These are phyloP conservation scores for Arctium minus DNA, from an alignment of 129 eudicot species.

Conservation along the genomic window DNA sequence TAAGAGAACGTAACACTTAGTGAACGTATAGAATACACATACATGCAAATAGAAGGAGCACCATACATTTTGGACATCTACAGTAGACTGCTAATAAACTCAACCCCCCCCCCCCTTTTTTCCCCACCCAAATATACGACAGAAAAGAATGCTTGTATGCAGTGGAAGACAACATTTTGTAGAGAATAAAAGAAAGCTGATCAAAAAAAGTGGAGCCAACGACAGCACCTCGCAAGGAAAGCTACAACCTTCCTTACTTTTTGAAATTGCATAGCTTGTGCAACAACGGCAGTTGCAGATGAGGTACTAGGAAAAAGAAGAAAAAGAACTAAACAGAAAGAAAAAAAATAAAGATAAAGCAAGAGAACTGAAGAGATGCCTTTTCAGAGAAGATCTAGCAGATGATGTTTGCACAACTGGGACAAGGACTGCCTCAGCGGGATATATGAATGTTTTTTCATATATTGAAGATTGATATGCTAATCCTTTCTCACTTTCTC, in stretches of 20 bases:
- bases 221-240: no score
- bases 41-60: background rate
- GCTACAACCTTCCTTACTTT: no score
- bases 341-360: background rate
- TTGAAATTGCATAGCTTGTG: no score
- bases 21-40: background rate
- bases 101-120: background rate
- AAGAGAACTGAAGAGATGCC: constrained; percentile 32
- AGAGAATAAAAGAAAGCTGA: background rate
- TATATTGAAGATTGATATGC: constrained; percentile 27
- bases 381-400: constrained; percentile 82
- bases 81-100: background rate
- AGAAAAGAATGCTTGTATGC: background rate
- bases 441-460: constrained; percentile 84
- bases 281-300: no score
- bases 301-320: no score
- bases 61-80: background rate
- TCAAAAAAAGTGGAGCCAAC: no score
- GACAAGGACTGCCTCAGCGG: constrained; percentile 87
- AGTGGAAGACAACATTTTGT: background rate
- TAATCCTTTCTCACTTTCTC: constrained; percentile 31
- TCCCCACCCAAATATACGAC: background rate
- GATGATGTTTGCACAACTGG: constrained; percentile 87
- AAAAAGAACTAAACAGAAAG: background rate
- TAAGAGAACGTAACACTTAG: background rate